Percentiles rank a stretch among this genome's conserved stretches.
These are phyloP conservation scores for Aphanocladium album DNA, from an alignment of 2,329 filamentous ascomycete species.

Conservation along the genomic window DNA sequence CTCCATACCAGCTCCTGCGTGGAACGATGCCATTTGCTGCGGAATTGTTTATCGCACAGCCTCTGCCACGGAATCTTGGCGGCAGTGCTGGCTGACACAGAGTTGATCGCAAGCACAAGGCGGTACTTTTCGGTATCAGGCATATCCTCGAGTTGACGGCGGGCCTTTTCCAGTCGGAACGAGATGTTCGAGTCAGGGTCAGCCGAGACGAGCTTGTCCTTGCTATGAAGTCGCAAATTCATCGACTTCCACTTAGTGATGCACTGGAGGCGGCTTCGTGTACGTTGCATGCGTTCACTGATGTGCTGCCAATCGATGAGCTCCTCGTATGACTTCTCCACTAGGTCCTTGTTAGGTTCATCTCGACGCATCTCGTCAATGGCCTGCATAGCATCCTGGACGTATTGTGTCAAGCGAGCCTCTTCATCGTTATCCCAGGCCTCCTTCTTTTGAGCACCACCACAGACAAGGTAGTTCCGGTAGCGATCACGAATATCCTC, in stretches of 20 bases:
- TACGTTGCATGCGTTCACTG: slow-evolving; percentile 55
- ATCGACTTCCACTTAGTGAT: slow-evolving; percentile 58
- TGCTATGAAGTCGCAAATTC: slow-evolving; percentile 30
- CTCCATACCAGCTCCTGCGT: slow-evolving; percentile 36
- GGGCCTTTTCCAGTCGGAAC: slow-evolving; percentile 41
- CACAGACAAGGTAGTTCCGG: slow-evolving; percentile 60
- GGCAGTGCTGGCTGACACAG: slow-evolving; percentile 28
- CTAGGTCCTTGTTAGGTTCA: slow-evolving; percentile 26
- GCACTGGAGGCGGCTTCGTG: slow-evolving; percentile 63
- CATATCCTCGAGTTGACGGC: slow-evolving; percentile 38
- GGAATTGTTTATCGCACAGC: slow-evolving; percentile 37
- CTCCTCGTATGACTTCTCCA: slow-evolving; percentile 41
- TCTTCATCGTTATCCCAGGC: slow-evolving; percentile 61
- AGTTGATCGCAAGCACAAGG: slow-evolving; percentile 39
- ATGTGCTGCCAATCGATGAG: slow-evolving; percentile 63
- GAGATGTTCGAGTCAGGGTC: slow-evolving; percentile 29
- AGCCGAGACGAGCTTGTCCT: slow-evolving; percentile 28
- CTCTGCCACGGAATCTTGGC: slow-evolving; percentile 45
- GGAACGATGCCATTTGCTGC: slow-evolving; percentile 32
- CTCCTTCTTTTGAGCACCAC: slow-evolving; percentile 45
- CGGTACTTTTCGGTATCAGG: slow-evolving; percentile 38
- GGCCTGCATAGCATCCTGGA: slow-evolving; percentile 47
- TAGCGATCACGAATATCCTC: slow-evolving; percentile 67
- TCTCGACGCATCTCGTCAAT: slow-evolving; percentile 38
- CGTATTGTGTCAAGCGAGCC: slow-evolving; percentile 42